Conservation (phyloP, 352 stramenopile species). For the Pythium biforme region DNA sequence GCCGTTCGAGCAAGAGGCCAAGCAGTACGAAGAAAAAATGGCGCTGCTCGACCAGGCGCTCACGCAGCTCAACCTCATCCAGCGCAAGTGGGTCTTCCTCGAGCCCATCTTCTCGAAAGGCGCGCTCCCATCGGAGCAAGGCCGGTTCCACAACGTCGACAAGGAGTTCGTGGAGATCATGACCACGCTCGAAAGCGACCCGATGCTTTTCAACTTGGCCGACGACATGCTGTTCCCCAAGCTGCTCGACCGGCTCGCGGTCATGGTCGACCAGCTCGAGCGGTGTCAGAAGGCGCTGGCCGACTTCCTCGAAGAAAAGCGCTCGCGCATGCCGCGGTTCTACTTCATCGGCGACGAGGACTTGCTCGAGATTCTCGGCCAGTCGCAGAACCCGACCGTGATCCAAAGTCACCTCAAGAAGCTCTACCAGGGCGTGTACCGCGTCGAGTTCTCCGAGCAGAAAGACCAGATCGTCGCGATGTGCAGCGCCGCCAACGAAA, state of each 20-base stretch:
- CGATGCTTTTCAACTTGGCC: conserved; percentile 91
- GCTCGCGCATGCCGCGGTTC: conserved; percentile 92
- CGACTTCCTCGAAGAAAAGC: conserved; percentile 95
- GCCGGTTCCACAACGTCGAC: conserved; percentile 90
- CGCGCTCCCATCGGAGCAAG: conserved; percentile 90
- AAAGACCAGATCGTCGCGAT: conserved; percentile 89
- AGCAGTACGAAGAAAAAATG: conserved; percentile 91
- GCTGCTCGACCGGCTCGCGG: conserved; percentile 69
- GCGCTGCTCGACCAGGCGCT: conserved; percentile 79
- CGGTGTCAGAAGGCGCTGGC: conserved; percentile 93
- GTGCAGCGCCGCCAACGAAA: conserved; percentile 78
- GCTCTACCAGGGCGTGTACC: conserved; percentile 93
- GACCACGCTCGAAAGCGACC: conserved; percentile 78
- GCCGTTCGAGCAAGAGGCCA: conserved; percentile 90
- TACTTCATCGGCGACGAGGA: conserved; percentile 98
- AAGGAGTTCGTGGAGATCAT: conserved; percentile 95
- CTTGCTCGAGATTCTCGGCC: conserved; percentile 94
- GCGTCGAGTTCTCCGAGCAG: conserved; percentile 87
- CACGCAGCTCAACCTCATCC: conserved; percentile 87
- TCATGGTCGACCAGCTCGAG: conserved; percentile 93
- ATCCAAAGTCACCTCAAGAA: conserved; percentile 97
- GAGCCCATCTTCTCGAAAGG: conserved; percentile 95
- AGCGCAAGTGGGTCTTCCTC: conserved; percentile 96
- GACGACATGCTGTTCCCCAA: conserved; percentile 91
- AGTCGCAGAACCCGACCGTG: conserved; percentile 90